A percentile compares a stretch with the other conserved stretches of the same genome.
These are phyloP conservation scores for Backusella sp. DNA, from an alignment of 192 early-diverging fungal genomes.

Conservation along the genomic window DNA sequence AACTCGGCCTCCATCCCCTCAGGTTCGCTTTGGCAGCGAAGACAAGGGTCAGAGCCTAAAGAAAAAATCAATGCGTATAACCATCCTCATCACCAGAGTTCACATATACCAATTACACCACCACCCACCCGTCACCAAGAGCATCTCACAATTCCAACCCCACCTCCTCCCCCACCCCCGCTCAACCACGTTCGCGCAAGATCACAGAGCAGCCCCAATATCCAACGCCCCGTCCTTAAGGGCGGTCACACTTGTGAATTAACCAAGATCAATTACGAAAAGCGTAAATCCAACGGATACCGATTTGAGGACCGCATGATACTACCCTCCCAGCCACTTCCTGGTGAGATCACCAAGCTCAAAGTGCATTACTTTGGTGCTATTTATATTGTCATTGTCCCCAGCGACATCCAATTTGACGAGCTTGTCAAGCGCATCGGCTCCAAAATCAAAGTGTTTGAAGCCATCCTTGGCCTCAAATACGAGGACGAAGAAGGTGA, in stretches of 20 bases:
- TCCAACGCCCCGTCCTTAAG: slow-evolving; percentile 23
- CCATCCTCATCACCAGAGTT: not conserved
- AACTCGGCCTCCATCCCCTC: not conserved
- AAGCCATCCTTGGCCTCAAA: slow-evolving; percentile 67
- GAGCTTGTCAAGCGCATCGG: slow-evolving; percentile 82
- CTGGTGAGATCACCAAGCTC: slow-evolving; percentile 60
- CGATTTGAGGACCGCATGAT: not conserved
- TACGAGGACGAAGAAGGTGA: slow-evolving; percentile 97
- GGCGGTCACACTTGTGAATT: not conserved
- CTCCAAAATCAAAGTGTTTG: slow-evolving; percentile 77
- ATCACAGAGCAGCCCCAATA: slow-evolving; percentile 61
- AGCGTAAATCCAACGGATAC: not conserved
- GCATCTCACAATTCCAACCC: not conserved
- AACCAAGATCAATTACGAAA: not conserved
- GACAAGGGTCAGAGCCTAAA: slow-evolving; percentile 1
- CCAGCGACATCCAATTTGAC: slow-evolving; percentile 68
- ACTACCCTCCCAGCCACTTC: not conserved
- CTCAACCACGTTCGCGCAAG: slow-evolving; percentile 37
- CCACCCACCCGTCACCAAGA: not conserved
- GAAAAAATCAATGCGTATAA: not conserved
- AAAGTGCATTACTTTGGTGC: slow-evolving; percentile 88
- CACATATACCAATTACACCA: not conserved
- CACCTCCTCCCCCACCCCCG: not conserved
- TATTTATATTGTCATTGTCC: slow-evolving; percentile 89
- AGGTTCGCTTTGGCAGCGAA: not conserved